A percentile compares a stretch with the other conserved stretches of the same genome.
These are phyloP conservation scores for Herpotrichia juniperi DNA, from an alignment of 2,329 filamentous ascomycete species.

Conservation along the genomic window DNA sequence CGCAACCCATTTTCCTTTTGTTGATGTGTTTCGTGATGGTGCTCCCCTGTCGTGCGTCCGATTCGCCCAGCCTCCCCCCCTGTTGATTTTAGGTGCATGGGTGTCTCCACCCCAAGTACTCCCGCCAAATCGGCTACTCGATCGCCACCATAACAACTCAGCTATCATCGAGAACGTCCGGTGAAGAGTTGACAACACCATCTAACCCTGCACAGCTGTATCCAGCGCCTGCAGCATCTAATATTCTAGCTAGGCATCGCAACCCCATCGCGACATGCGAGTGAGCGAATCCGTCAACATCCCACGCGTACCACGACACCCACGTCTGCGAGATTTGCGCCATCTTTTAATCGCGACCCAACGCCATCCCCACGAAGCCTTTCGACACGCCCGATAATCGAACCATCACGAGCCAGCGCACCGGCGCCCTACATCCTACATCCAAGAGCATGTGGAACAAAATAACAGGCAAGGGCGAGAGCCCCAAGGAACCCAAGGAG, in stretches of 20 bases:
- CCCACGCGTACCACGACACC: constrained; percentile 13
- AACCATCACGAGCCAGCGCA: background rate
- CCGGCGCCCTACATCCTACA: background rate
- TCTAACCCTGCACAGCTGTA: constrained; percentile 21
- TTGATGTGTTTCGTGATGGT: constrained; percentile 5
- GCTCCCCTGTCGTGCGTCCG: background rate
- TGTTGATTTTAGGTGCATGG: background rate
- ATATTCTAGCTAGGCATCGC: constrained; percentile 5
- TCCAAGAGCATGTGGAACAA: constrained; percentile 44
- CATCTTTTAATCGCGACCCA: constrained; percentile 13
- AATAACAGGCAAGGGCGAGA: constrained; percentile 45
- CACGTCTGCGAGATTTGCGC: constrained; percentile 24
- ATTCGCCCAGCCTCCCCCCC: background rate
- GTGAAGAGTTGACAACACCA: constrained; percentile 15
- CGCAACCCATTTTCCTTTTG: constrained; percentile 3
- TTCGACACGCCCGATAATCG: too few relatives aligned
- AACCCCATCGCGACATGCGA: constrained; percentile 34
- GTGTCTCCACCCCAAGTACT: background rate
- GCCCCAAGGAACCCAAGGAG: constrained; percentile 30
- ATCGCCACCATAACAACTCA: constrained; percentile 31
- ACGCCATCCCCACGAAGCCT: too few relatives aligned
- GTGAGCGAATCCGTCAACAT: constrained; percentile 19
- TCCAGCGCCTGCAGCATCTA: constrained; percentile 11
- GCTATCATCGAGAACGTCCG: constrained; percentile 28
- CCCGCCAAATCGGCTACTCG: constrained; percentile 8